Base-by-base conservation (phyloP, 805 yeast species). In the Zygosaccharomyces kombuchaensis region DNA sequence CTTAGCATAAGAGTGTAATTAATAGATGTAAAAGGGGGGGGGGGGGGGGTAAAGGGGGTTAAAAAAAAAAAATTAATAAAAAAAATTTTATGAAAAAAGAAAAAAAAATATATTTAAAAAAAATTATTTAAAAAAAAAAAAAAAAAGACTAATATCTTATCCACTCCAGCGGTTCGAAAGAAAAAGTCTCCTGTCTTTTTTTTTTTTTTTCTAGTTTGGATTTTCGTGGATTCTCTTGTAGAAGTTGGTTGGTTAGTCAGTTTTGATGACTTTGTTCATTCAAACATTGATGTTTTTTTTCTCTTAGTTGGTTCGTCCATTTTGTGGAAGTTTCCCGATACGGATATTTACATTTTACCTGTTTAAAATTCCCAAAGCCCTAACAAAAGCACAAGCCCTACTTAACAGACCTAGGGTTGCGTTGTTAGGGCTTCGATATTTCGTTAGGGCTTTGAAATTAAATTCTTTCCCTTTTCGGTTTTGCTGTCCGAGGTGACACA, bases 261-360 rank as follows among this genome's bases (percentile, higher is more conserved):
- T 38, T 29, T 29, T 29, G 32, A 29, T 29, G 14, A 3, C 14
- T 7, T 13, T 29, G 32, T 38, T 26, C 3, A 19, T 27, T 38
- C 41, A 22, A 38, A 17, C 29, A 19, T 38, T 16, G 26, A 16
- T 27, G 26, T n/a, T 38, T 36, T 22, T 37, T 27, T 21, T 38
- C 16, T 27, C 41, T 12, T 6, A 19, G 12, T 38, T 4, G 41
- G 41, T 38, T 22, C 41, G 31, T 19, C 27, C 26, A 36, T 45
- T 45, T 48, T 48, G 49, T 46, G 50, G 40, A 29, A 34, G 36
- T 37, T 48, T 45, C 51, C 48, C 34, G 35, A 48, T 26, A 14
- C 4, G 44, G 45, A 21, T 38, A 21, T 44, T 44, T 44, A 44
- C 39, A n/a, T 17, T 8, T 39, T 44, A 16, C 47, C 39, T 9